Evolutionary conservation across 352 stramenopile species (phyloP).

Genomic region (Globisporangium takayamanum): DNA sequence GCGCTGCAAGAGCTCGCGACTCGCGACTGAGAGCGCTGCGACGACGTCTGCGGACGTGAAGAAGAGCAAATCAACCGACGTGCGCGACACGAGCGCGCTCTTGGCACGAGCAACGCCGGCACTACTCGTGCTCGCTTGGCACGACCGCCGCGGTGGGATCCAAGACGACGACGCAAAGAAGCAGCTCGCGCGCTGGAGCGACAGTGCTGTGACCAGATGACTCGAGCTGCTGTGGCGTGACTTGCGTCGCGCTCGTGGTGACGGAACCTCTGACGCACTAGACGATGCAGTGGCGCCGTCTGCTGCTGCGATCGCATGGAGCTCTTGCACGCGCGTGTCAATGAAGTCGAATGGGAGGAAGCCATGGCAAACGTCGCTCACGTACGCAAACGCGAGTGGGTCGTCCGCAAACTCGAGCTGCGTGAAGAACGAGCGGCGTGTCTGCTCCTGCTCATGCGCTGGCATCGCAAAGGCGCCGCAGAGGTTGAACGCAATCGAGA

Average conservation of each 20-base stretch:
- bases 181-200: constrained; percentile 34
- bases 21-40: constrained; percentile 25
- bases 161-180: constrained; percentile 51
- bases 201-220: constrained; percentile 12
- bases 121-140: constrained; percentile 7
- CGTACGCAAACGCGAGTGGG: constrained; percentile 34
- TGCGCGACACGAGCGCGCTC: constrained; percentile 27
- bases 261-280: not conserved
- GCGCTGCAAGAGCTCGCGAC: constrained; percentile 26
- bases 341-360: constrained; percentile 42
- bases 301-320: not conserved
- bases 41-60: constrained; percentile 35
- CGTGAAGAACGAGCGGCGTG: constrained; percentile 39
- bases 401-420: constrained; percentile 45
- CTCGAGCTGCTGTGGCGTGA: no score
- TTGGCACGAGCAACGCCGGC: constrained; percentile 39
- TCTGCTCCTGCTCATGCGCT: constrained; percentile 15
- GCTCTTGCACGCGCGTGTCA: constrained; percentile 14
- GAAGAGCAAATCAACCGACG: constrained; percentile 45
- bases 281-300: not conserved
- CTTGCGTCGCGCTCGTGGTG: not conserved
- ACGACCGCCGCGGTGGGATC: constrained; percentile 32
- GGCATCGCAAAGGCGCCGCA: constrained; percentile 34
- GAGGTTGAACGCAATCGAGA: constrained; percentile 42
- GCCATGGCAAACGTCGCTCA: constrained; percentile 44